Conservation (phyloP, 2,329 filamentous ascomycete species). For the Bisporella sp. region DNA sequence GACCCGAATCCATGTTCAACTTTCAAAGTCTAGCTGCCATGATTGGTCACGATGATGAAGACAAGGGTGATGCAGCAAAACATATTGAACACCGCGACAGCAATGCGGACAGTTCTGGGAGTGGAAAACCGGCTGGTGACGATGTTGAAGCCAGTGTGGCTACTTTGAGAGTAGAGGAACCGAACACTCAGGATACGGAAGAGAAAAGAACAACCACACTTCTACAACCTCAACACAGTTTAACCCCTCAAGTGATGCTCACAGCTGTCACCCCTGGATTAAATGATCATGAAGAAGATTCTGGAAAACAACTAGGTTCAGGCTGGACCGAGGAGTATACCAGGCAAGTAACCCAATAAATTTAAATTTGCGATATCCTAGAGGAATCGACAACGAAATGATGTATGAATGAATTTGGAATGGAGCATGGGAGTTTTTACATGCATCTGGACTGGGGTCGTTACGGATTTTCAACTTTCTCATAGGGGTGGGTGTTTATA, state of each 20-base stretch:
- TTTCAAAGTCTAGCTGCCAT: conserved; percentile 83
- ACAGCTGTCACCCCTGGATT: conserved; percentile 23
- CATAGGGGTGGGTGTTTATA: too few relatives aligned
- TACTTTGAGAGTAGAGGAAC: conserved; percentile 17
- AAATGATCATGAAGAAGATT: conserved; percentile 11
- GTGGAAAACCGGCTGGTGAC: background rate
- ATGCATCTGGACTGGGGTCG: background rate
- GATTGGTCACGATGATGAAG: conserved; percentile 57
- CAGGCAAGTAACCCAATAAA: conserved; percentile 18
- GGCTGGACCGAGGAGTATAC: conserved; percentile 10
- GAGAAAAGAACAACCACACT: conserved; percentile 9
- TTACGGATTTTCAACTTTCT: too few relatives aligned
- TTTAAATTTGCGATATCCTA: background rate
- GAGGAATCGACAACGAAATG: conserved; percentile 7
- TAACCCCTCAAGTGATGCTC: conserved; percentile 22
- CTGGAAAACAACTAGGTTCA: conserved; percentile 21
- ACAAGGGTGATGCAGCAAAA: conserved; percentile 16
- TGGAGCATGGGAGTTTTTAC: background rate
- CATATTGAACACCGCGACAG: conserved; percentile 22
- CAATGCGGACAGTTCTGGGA: conserved; percentile 3
- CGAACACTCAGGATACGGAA: background rate
- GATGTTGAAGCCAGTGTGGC: conserved; percentile 20
- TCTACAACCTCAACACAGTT: conserved; percentile 11
- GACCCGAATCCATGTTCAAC: conserved; percentile 79
- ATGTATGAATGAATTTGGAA: conserved; percentile 10